Conservation (phyloP, 1,284 basidiomycete genomes). For the Puccinia triticina region DNA sequence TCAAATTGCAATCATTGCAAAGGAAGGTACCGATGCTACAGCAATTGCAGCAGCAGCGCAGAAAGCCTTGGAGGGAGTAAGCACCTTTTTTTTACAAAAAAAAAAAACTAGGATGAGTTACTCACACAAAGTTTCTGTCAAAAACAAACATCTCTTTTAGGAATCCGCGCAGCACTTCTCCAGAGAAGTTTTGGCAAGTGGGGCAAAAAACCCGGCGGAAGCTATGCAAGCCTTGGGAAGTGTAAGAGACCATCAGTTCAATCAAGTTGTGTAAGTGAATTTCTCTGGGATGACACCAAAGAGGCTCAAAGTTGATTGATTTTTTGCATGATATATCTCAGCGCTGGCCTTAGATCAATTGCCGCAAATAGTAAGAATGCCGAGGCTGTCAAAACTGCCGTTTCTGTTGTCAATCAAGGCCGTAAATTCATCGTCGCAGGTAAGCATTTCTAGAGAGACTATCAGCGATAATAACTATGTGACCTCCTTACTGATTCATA, state of each 20-base stretch:
- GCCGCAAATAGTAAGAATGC: neutral
- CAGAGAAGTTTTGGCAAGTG: constrained; percentile 35
- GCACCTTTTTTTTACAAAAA: neutral
- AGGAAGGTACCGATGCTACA: neutral
- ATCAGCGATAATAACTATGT: neutral
- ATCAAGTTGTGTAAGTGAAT: constrained; percentile 28
- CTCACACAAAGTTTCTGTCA: too few relatives aligned
- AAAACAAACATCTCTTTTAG: neutral
- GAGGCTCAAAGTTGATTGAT: too few relatives aligned
- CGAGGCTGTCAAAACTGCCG: neutral
- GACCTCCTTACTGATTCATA: neutral
- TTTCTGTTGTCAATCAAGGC: neutral
- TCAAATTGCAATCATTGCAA: constrained; percentile 7
- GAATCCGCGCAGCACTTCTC: constrained; percentile 1
- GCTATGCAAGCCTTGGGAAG: constrained; percentile 14
- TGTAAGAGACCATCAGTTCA: constrained; percentile 16
- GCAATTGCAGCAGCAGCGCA: neutral
- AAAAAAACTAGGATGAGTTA: too few relatives aligned
- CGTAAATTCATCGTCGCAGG: neutral
- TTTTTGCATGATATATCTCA: neutral
- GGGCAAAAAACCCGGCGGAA: neutral
- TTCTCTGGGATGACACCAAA: neutral
- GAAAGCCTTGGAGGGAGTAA: constrained; percentile 14
- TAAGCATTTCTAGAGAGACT: neutral
- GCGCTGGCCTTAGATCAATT: constrained; percentile 17